Percentiles rank a stretch among this genome's conserved stretches.
Conservation (phyloP, 352 stramenopile genomes). For the Globisporangium okanoganense region DNA sequence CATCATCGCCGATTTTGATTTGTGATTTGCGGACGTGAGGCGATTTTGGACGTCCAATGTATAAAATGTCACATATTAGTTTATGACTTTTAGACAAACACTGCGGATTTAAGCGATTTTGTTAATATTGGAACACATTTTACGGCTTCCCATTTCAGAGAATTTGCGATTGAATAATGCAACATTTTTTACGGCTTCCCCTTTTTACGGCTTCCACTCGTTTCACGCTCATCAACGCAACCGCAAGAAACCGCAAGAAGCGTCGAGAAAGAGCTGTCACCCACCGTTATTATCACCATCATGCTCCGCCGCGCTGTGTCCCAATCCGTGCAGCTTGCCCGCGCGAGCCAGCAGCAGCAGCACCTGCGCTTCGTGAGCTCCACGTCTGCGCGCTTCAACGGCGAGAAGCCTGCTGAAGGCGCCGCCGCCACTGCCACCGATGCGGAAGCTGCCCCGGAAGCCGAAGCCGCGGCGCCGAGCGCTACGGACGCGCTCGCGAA, state of each 20-base stretch:
- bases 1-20: too few relatives aligned
- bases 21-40: too few relatives aligned
- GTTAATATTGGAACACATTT: too few relatives aligned
- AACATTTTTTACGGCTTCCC: background rate
- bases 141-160: too few relatives aligned
- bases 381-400: conserved; percentile 33
- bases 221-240: conserved; percentile 14
- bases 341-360: conserved; percentile 33
- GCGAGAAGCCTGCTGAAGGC: conserved; percentile 45
- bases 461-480: conserved; percentile 9
- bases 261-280: too few relatives aligned
- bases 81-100: too few relatives aligned
- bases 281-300: background rate
- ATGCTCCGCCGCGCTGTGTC: conserved; percentile 65
- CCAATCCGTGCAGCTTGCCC: conserved; percentile 18
- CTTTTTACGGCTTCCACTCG: conserved; percentile 13
- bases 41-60: too few relatives aligned
- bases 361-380: conserved; percentile 49
- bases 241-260: background rate
- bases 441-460: conserved; percentile 7
- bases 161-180: too few relatives aligned
- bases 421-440: conserved; percentile 3
- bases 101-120: too few relatives aligned
- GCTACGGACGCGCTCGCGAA: conserved; percentile 45
- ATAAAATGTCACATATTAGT: too few relatives aligned